Conservation (phyloP, 768 basidiomycete genomes). For the Suillus sp. region DNA sequence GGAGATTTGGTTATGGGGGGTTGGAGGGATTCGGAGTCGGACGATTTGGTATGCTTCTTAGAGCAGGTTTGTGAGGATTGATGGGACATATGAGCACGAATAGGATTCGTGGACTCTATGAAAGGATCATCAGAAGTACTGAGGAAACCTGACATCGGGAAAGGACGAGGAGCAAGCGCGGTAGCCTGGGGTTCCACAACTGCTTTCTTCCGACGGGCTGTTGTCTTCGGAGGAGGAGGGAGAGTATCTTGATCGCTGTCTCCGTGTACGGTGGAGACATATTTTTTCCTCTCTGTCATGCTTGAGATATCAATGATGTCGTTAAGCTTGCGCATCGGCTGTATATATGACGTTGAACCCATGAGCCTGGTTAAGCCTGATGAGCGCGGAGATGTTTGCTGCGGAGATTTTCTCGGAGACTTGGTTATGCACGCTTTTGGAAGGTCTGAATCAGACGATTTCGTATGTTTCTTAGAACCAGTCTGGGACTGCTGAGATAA, state of each 20-base stretch:
- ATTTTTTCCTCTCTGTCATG: conserved; percentile 22
- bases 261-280: not conserved
- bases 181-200: not conserved
- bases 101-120: not conserved
- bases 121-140: conserved; percentile 9
- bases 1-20: conserved; percentile 26
- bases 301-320: conserved; percentile 40
- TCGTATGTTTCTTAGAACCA: conserved; percentile 6
- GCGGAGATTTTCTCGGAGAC: not conserved
- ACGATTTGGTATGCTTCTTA: conserved; percentile 10
- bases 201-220: not conserved
- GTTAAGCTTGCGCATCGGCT: conserved; percentile 13
- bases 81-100: not conserved
- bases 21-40: conserved; percentile 27
- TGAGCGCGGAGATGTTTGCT: conserved; percentile 17
- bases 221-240: not conserved
- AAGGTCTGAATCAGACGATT: conserved; percentile 26
- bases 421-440: conserved; percentile 29
- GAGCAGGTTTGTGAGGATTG: not conserved
- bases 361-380: conserved; percentile 16
- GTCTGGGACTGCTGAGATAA: not conserved
- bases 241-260: conserved; percentile 7
- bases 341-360: conserved; percentile 9
- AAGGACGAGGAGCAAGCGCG: conserved; percentile 20
- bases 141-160: conserved; percentile 26